Evolutionary conservation across 345 rosid genomes (phyloP).

Genomic region (Microcos paniculata): DNA sequence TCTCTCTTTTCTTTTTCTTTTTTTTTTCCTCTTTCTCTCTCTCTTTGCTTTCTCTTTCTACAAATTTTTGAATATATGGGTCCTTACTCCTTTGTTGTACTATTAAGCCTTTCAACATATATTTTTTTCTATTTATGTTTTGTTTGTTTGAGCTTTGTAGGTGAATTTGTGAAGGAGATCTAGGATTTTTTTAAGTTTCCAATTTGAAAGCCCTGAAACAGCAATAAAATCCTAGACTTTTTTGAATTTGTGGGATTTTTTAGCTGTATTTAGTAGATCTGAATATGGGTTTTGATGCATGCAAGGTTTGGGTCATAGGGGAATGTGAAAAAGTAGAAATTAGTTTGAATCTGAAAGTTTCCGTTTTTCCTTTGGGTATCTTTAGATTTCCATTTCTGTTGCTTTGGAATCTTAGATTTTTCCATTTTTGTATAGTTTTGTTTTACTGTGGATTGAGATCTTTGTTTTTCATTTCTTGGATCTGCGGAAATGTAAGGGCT

Average conservation of each 20-base stretch:
- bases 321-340: conserved; percentile 15
- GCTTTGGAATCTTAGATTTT: conserved; percentile 8
- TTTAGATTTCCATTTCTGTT: conserved; percentile 11
- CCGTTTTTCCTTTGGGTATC: conserved; percentile 16
- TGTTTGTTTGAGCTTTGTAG: conserved; percentile 9
- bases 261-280: conserved; percentile 30
- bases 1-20: conserved; percentile 34
- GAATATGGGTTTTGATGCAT: conserved; percentile 23
- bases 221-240: background rate
- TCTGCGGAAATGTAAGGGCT: conserved; percentile 23
- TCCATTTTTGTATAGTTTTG: conserved; percentile 5
- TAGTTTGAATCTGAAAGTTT: conserved; percentile 18
- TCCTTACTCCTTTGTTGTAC: conserved; percentile 37
- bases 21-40: conserved; percentile 34
- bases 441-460: conserved; percentile 5
- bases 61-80: conserved; percentile 63
- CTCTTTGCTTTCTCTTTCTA: conserved; percentile 42
- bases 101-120: conserved; percentile 24
- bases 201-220: background rate
- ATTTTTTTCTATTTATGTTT: background rate
- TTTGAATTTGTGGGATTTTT: background rate
- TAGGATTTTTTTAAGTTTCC: conserved; percentile 25
- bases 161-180: conserved; percentile 18
- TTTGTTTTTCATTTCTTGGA: conserved; percentile 9
- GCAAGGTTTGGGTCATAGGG: conserved; percentile 12